Conservation (phyloP, 2,329 filamentous ascomycete species). For the Teratosphaeria epicoccoides region DNA sequence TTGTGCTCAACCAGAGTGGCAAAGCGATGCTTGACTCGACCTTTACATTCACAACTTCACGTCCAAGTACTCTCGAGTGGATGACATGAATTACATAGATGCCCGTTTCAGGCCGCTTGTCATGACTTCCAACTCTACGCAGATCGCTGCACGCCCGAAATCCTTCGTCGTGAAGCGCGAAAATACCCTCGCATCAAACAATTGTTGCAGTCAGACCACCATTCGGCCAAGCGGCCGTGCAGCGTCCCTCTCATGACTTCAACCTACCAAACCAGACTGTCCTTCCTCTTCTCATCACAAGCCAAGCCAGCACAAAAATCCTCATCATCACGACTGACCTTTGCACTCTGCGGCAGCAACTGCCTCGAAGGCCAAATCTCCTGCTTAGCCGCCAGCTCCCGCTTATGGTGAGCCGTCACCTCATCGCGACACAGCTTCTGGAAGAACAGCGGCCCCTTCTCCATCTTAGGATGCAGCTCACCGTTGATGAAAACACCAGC, state of each 20-base stretch:
- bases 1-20: not conserved
- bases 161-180: not conserved
- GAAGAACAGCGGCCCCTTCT: conserved; percentile 48
- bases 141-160: not conserved
- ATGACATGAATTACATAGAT: too few species aligned
- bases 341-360: conserved; percentile 18
- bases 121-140: not conserved
- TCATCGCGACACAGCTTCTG: conserved; percentile 41
- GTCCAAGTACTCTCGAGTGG: too few species aligned
- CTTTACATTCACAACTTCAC: too few species aligned
- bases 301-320: conserved; percentile 21
- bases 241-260: not conserved
- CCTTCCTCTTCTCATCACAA: conserved; percentile 13
- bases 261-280: conserved; percentile 19
- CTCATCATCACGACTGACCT: conserved; percentile 15
- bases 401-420: conserved; percentile 37
- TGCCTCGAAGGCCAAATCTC: conserved; percentile 46
- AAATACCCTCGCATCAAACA: not conserved
- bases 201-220: not conserved
- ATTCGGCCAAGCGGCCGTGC: not conserved
- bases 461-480: conserved; percentile 50
- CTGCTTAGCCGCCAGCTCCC: conserved; percentile 34
- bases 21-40: not conserved
- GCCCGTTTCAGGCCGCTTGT: not conserved
- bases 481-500: conserved; percentile 53